Percentiles rank a stretch among this genome's conserved stretches.
These are phyloP conservation scores for Auriscalpium orientale DNA, from an alignment of 768 basidiomycete genomes.

Conservation along the genomic window DNA sequence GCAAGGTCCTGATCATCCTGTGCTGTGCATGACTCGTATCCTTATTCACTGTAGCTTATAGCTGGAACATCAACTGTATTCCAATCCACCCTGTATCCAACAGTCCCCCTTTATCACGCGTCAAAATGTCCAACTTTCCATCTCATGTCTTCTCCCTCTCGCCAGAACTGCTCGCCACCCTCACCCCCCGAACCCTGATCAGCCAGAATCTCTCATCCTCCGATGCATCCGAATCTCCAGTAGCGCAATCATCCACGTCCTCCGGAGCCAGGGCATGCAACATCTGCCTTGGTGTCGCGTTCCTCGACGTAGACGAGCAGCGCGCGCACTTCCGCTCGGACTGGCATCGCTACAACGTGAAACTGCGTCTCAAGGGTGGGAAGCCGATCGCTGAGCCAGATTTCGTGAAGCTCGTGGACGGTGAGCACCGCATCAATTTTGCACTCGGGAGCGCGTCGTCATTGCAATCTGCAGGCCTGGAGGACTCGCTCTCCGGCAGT, in stretches of 20 bases:
- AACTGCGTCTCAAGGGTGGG: conserved; percentile 61
- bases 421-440: conserved; percentile 34
- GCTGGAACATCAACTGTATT: too few relatives aligned
- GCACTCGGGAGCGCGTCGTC: not conserved
- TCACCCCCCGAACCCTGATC: conserved; percentile 60
- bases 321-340: conserved; percentile 85
- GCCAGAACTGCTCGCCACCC: conserved; percentile 53
- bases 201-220: conserved; percentile 30
- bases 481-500: conserved; percentile 89
- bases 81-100: not conserved
- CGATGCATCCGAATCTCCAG: conserved; percentile 23
- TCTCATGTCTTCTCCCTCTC: conserved; percentile 73
- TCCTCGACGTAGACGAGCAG: conserved; percentile 74
- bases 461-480: conserved; percentile 41
- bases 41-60: too few relatives aligned
- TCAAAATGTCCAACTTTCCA: conserved; percentile 19
- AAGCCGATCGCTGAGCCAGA: conserved; percentile 57
- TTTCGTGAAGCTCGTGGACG: conserved; percentile 75
- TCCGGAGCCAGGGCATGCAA: conserved; percentile 54
- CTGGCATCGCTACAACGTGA: conserved; percentile 98
- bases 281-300: conserved; percentile 61
- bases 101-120: not conserved
- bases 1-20: too few relatives aligned
- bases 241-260: conserved; percentile 16
- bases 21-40: too few relatives aligned